A percentile compares a stretch with the other conserved stretches of the same genome.
Evolutionary conservation across 2,329 filamentous ascomycete genomes (phyloP).

Genomic region (Fusarium duplospermum): DNA sequence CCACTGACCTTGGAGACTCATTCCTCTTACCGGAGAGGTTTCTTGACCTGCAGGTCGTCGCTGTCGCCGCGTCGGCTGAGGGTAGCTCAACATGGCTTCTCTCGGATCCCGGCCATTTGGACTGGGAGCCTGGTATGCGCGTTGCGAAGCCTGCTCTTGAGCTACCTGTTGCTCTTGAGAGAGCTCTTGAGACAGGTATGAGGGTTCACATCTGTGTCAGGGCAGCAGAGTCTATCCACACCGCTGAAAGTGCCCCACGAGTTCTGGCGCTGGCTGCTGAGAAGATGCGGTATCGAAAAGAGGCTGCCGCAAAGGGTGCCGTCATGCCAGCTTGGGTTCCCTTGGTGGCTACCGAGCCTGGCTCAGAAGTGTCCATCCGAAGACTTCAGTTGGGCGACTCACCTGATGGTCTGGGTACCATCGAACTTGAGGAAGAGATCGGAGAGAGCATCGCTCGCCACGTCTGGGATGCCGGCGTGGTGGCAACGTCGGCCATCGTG

Average conservation of each 20-base stretch:
- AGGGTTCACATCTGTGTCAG: constrained; percentile 46
- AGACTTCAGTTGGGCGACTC: constrained; percentile 44
- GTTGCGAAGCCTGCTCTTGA: constrained; percentile 52
- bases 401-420: constrained; percentile 33
- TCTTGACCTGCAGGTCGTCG: constrained; percentile 56
- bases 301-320: constrained; percentile 46
- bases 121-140: constrained; percentile 52
- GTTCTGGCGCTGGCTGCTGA: constrained; percentile 42
- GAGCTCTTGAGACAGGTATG: constrained; percentile 39
- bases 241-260: constrained; percentile 42
- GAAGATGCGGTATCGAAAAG: constrained; percentile 32
- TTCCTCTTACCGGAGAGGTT: constrained; percentile 60
- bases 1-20: constrained; percentile 68
- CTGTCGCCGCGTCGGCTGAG: constrained; percentile 39
- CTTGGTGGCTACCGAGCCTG: constrained; percentile 42
- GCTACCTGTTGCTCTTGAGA: constrained; percentile 44
- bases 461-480: constrained; percentile 68
- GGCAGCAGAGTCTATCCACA: constrained; percentile 37
- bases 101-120: constrained; percentile 42
- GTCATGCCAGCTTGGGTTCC: constrained; percentile 58
- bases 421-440: constrained; percentile 66
- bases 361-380: constrained; percentile 44
- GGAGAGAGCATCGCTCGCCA: constrained; percentile 71
- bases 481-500: constrained; percentile 53
- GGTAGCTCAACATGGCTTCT: constrained; percentile 41